Base-by-base conservation (phyloP, 1,139 yeast species). In the Lodderomyces parapsilosis region DNA sequence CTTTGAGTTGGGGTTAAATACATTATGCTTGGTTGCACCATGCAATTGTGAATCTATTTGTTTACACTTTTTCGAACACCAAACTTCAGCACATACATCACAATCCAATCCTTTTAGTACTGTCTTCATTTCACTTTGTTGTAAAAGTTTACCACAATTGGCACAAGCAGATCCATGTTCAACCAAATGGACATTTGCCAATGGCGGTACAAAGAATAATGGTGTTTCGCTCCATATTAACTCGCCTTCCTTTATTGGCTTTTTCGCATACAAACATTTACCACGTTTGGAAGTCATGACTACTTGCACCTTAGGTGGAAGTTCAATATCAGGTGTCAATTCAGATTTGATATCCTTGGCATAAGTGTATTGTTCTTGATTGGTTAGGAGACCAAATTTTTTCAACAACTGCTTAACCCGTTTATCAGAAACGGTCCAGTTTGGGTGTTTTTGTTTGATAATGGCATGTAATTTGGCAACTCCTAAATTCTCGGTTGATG, bases 101-200 rank as follows among this genome's bases (percentile, higher is more conserved):
- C 96, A 87, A 49, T 83, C 88, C 42, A 85, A 69, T 2, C 87
- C 85, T 51, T 69, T 71, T 48, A 72, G 63, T 11, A 74, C 62
- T 2, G 60, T 49, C 55, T 68, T 43, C 7, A 62, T 58, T 24
- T 51, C 52, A 2, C 57, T 42, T 41, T 57, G 58, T 22, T 75
- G 73, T 38, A 86, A 65, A 3, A 85, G 71, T 37, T 76, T 74
- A 1, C 95, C 91, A 67, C 98, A 91, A 55, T 78, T 76, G 1
- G 91, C 74, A 60, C 98, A 91, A 3, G 91, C 89, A 53, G 80
- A 80, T 0, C 94, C 91, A 15, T 66, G 60, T 41, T 78, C 74
- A 49, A 87, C 79, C 46, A 88, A 65, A 39, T 79, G 74, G 27
- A 81, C 62, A 49, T 84, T 78, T 14, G 86, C 93, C 53, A 87